A percentile compares a stretch with the other conserved stretches of the same genome.
These are phyloP conservation scores for Umbelopsis sp. DNA, from an alignment of 192 early-diverging fungal species.

Conservation along the genomic window DNA sequence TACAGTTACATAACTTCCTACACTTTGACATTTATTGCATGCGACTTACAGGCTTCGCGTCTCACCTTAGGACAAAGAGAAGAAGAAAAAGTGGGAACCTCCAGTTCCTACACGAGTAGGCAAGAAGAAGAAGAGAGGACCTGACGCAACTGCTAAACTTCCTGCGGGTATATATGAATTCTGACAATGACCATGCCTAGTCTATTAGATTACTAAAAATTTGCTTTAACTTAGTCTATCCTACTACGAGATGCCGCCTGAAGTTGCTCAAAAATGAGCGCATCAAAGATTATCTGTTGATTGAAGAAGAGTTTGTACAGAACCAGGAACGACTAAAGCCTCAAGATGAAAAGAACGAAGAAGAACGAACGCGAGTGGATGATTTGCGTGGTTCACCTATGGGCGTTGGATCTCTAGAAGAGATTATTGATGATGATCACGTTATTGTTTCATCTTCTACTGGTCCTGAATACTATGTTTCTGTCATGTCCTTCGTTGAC, in stretches of 20 bases:
- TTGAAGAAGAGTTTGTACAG: slow-evolving; percentile 99
- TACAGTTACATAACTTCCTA: not conserved
- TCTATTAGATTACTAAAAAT: not conserved
- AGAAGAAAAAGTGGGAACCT: slow-evolving; percentile 99
- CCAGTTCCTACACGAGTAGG: slow-evolving; percentile 98
- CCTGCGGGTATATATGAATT: slow-evolving; percentile 79
- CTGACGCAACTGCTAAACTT: slow-evolving; percentile 88
- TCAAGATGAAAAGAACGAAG: slow-evolving; percentile 91
- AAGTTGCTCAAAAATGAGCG: slow-evolving; percentile 97
- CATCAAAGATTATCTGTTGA: slow-evolving; percentile 97
- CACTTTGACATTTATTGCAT: not conserved
- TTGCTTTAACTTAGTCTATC: slow-evolving; percentile 72
- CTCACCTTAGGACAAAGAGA: slow-evolving; percentile 61
- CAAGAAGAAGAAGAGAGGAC: slow-evolving; percentile 96
- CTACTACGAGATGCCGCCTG: slow-evolving; percentile 94
- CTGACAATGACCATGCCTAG: not conserved
- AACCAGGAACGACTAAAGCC: slow-evolving; percentile 99
- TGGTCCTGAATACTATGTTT: slow-evolving; percentile 97
- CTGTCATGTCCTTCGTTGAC: slow-evolving; percentile 98
- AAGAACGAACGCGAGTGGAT: slow-evolving; percentile 94
- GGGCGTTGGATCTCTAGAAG: slow-evolving; percentile 94
- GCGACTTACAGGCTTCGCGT: slow-evolving; percentile 12
- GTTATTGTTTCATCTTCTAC: slow-evolving; percentile 93
- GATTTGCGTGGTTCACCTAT: slow-evolving; percentile 97
- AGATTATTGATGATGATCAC: slow-evolving; percentile 99